phyloP scores from a whole-genome alignment of 2,329 filamentous ascomycete species.

The Scedosporium aurantiacum region DNA sequence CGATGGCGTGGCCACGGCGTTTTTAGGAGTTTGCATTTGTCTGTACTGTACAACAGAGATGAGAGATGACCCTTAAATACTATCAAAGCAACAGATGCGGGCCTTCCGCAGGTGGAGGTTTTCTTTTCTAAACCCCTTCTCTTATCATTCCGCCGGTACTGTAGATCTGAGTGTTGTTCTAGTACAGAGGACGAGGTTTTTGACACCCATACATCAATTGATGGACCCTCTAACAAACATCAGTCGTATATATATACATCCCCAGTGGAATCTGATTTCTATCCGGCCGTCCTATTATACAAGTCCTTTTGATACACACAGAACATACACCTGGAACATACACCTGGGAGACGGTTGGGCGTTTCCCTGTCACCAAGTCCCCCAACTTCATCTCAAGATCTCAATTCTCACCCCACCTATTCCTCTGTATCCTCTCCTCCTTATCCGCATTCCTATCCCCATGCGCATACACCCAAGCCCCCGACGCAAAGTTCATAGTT shows the following conservation, averaged over 20 bases:
- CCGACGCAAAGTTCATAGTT: slow-evolving; percentile 34
- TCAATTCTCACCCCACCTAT: slow-evolving; percentile 33
- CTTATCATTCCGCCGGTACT: too few relatives aligned
- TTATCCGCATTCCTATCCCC: slow-evolving; percentile 40
- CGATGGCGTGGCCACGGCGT: not conserved
- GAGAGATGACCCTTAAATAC: not conserved
- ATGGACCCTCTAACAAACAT: too few relatives aligned
- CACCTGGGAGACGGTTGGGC: not conserved
- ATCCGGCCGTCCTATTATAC: not conserved
- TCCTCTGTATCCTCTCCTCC: slow-evolving; percentile 33
- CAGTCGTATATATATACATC: too few relatives aligned
- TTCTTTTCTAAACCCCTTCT: too few relatives aligned
- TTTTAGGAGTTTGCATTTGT: not conserved
- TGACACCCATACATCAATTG: too few relatives aligned
- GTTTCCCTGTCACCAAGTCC: not conserved
- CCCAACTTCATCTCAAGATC: slow-evolving; percentile 11
- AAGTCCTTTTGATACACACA: not conserved
- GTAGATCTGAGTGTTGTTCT: not conserved
- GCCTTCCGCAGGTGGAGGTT: too few relatives aligned
- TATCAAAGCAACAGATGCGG: too few relatives aligned
- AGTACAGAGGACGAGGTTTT: not conserved
- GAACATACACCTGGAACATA: not conserved
- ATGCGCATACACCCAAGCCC: slow-evolving; percentile 39
- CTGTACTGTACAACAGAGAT: not conserved
- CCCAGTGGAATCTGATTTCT: not conserved